phyloP scores from a whole-genome alignment of 108 stramenopile genomes.

The Seminavis robusta region DNA sequence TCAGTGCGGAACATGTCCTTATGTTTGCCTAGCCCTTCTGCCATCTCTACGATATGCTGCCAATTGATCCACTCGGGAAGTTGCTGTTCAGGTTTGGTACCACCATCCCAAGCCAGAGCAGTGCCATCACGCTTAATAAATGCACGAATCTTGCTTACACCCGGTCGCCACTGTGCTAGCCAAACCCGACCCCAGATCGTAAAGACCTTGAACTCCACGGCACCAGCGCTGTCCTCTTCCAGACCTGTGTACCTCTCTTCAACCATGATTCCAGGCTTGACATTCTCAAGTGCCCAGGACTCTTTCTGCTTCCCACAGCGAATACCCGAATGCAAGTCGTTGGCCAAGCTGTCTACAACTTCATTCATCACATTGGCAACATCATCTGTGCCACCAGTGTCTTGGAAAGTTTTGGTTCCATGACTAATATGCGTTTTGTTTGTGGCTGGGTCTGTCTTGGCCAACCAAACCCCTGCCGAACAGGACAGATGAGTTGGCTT shows the following conservation, averaged over 20 bases:
- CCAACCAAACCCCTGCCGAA: slow-evolving; percentile 18
- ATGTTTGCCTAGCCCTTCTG: slow-evolving; percentile 4
- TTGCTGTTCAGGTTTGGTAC: no score
- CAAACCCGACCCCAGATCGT: slow-evolving; percentile 20
- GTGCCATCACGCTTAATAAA: slow-evolving; percentile 17
- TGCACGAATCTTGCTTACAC: slow-evolving; percentile 2
- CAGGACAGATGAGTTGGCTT: slow-evolving; percentile 15
- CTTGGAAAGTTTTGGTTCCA: slow-evolving; percentile 1
- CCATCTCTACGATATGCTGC: slow-evolving; percentile 9
- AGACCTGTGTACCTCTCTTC: slow-evolving; percentile 19
- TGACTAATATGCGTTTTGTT: slow-evolving; percentile 1
- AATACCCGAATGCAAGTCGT: no score
- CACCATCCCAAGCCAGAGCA: slow-evolving; percentile 6
- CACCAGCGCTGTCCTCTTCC: slow-evolving; percentile 3
- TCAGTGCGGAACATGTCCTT: slow-evolving; percentile 26
- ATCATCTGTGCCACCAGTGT: no score
- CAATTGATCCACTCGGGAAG: slow-evolving; percentile 26
- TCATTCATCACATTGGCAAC: slow-evolving; percentile 3
- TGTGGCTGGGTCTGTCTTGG: slow-evolving; percentile 3
- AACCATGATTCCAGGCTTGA: slow-evolving; percentile 19
- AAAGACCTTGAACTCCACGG: slow-evolving; percentile 23
- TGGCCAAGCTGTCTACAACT: neutral
- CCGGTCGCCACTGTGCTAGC: slow-evolving; percentile 8
- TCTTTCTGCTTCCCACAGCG: slow-evolving; percentile 2
- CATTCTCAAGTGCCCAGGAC: slow-evolving; percentile 8